Evolutionary conservation across 805 yeast species (phyloP), one percentile per base, ranked within the genome.

Genomic region (Hanseniaspora taiwanica): DNA sequence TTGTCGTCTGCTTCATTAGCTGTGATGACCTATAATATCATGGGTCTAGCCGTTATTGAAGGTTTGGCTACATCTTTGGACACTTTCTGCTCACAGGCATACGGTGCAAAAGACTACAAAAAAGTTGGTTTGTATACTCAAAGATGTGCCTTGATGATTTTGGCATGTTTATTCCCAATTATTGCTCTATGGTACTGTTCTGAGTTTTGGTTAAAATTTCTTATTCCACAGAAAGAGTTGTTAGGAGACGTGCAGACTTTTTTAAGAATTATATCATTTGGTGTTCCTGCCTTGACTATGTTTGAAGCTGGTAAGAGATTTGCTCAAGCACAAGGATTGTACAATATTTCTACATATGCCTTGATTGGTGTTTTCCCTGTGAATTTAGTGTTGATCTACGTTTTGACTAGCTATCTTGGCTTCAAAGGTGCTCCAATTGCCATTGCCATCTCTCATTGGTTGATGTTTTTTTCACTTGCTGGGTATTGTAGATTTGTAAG

Each of bases 301-400:
- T 83, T 83, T 53, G 93, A 83, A 56, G 69, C 84, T 1, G 84
- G 85, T 2, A 82, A 83, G 56, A 64, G 89, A 39, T 81, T 69
- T 50, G 60, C 81, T 40, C 93, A 82, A 57, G 76, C 87, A 0
- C 94, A 83, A 54, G 78, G 78, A 39, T 72, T 80, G 32, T 83
- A 78, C 64, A 76, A 78, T 50, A 91, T 91, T 6, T 73, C 83
- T 2, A 80, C 89, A 3, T 72, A 73, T 47, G 76, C 74, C 3
- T 59, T 82, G 25, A 54, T 71, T 16, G 49, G 78, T 5, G 69
- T 76, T 16, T 74, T 82, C 1, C 94, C 93, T 1, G 41, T 78
- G 36, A 79, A 77, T 50, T 60, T 71, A 17, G 25, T 76, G 6
- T 55, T 78, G 42, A 79, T 79, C 44, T 81, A 78, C 60, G 44